A percentile compares a stretch with the other conserved stretches of the same genome.
Evolutionary conservation across 768 basidiomycete species (phyloP).

Genomic region (Lenzites betulinus): DNA sequence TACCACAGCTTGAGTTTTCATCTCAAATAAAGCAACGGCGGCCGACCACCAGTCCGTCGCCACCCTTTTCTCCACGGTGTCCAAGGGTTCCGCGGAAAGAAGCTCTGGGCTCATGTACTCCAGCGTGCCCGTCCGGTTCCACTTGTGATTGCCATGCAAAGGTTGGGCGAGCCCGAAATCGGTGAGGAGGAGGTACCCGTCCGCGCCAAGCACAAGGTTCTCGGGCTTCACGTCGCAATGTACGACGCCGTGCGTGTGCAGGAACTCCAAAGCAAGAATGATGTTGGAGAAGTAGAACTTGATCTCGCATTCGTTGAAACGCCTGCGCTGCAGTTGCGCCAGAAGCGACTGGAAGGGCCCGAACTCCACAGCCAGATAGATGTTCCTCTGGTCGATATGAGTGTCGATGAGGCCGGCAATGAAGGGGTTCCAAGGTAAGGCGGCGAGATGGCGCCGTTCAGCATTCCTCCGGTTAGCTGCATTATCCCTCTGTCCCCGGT

Average conservation of each 20-base stretch:
- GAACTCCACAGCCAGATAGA: conserved; percentile 55
- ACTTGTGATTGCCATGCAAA: conserved; percentile 29
- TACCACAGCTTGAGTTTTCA: conserved; percentile 43
- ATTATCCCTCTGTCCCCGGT: not conserved
- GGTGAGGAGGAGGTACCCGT: conserved; percentile 55
- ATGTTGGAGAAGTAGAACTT: conserved; percentile 61
- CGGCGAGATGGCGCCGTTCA: conserved; percentile 37
- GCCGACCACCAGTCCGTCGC: conserved; percentile 56
- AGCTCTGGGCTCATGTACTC: conserved; percentile 55
- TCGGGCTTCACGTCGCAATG: conserved; percentile 62
- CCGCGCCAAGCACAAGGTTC: conserved; percentile 55
- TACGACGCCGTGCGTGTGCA: conserved; percentile 45
- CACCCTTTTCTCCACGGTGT: conserved; percentile 24
- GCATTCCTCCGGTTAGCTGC: conserved; percentile 1
- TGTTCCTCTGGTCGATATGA: conserved; percentile 48
- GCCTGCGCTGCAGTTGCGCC: conserved; percentile 34
- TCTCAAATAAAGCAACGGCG: conserved; percentile 54
- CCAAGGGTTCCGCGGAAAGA: not conserved
- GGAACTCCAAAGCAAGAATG: conserved; percentile 48
- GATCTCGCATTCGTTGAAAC: conserved; percentile 35
- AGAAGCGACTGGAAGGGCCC: conserved; percentile 48
- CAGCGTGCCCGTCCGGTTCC: conserved; percentile 45
- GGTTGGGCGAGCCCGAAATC: conserved; percentile 49
- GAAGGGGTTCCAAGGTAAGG: conserved; percentile 57
- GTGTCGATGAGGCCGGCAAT: conserved; percentile 46